Evolutionary conservation across 2,329 filamentous ascomycete genomes (phyloP), one percentile per base, ranked within the genome.

Genomic region (Exophiala mesophila): DNA sequence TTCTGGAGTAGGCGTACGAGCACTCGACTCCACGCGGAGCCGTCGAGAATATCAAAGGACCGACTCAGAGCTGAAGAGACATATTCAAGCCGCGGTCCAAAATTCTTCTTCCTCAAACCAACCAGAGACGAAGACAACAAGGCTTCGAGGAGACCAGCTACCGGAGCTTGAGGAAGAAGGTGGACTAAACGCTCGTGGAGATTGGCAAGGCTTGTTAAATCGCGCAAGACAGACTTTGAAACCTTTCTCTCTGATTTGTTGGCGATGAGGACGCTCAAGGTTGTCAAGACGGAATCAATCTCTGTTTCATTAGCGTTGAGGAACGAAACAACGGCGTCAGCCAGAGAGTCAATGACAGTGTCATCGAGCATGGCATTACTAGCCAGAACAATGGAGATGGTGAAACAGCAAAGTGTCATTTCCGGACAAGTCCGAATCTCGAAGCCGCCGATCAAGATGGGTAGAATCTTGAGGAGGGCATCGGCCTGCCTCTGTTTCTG

Each of bases 341-440:
- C 94, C 57, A 98, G 75, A 1, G 83, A 82, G 40, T 85, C 81
- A n/a, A 97, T 71, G 2, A 89, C 78, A 43, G 77, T 77, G 56
- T 97, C 88, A 34, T 85, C 79, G 10, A 97, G 73, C 35, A 78
- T 75, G 1, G 84, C 82, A 64, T 95, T 95, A 36, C 86, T 82
- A 5, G 87, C 88, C 49, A 97, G 76, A 36, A 97, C 80, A 5
- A 88, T 80, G 42, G 89, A 76, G 15, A 95, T 80, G 84, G 96
- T 95, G 63, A 95, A 97, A 44, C 85, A 89, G 12, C 85, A 88
- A 47, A 94, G 77, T 52, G 89, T 85, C 30, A 95, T 70, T 49
- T 90, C 86, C 1, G 88, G 78, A 0, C 83, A 80, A 47, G 83
- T 80, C 56, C 81, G 81, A 69, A 90, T 76, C 6, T 82, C 74